These are phyloP conservation scores for Nicotiana noctiflora DNA, from an alignment of 257 asterid species.

Conservation along the genomic window DNA sequence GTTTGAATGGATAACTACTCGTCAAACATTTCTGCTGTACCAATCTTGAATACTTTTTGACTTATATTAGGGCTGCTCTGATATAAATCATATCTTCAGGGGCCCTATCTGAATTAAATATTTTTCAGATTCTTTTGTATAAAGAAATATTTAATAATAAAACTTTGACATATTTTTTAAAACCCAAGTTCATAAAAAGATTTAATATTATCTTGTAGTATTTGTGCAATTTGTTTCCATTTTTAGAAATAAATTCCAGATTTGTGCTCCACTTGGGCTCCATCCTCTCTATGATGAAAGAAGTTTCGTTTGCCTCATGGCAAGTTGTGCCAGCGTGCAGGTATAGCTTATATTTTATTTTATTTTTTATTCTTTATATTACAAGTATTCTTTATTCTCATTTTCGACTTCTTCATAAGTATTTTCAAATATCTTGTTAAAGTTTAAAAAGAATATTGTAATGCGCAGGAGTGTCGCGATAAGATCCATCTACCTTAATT, in stretches of 20 bases:
- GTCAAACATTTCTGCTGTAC: background rate
- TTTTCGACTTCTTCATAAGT: too few relatives aligned
- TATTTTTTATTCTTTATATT: too few relatives aligned
- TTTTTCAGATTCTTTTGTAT: background rate
- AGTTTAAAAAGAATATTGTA: too few relatives aligned
- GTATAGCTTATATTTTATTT: too few relatives aligned
- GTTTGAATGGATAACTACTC: background rate
- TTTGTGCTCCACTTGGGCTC: background rate
- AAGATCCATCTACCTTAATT: too few relatives aligned
- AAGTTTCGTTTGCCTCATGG: background rate
- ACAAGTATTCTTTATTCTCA: too few relatives aligned
- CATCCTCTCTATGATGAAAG: background rate
- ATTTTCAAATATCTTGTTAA: too few relatives aligned
- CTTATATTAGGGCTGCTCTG: background rate
- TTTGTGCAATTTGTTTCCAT: background rate
- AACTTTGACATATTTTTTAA: background rate
- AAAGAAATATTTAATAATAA: background rate
- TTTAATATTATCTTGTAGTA: background rate
- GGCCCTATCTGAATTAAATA: background rate
- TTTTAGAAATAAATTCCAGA: background rate
- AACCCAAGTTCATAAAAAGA: background rate
- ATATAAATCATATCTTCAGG: background rate
- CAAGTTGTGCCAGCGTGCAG: background rate
- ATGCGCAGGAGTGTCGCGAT: too few relatives aligned
- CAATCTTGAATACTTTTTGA: conserved; percentile 2